Base-by-base conservation (phyloP, 1,284 basidiomycete genomes). In the Ceraceosorus bombacis region DNA sequence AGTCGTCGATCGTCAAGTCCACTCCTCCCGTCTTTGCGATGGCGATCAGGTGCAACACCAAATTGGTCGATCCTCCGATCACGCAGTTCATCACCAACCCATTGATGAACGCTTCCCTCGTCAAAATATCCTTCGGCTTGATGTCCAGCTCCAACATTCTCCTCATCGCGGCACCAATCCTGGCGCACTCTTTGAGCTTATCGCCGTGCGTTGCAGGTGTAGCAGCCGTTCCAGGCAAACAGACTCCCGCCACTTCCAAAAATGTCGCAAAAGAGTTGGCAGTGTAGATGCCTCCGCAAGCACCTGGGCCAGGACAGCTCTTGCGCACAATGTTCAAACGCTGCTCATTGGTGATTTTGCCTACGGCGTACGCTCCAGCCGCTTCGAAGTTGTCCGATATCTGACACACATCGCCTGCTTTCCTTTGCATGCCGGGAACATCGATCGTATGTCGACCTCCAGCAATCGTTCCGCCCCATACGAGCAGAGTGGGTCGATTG, bases 61-160 rank as follows among this genome's bases (percentile, higher is more conserved):
- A 88, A 76, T 96, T 96, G 8, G 92, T 96, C 5, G 90, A 93
- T 88, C 88, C 89, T 89, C 72, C 49, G 53, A 53, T 53, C 62
- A 67, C 55, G 55, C 64, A 56, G 69, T 83, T 82, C 8, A 88
- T 91, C 85, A 75, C 76, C 59, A 97, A 91, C 15, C 93, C 93
- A 79, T 96, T 96, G 80, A 97, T 93, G 72, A 97, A 96, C 4
- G 93, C 92, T 15, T 86, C 83, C 38, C 87, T 85, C 17, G 92
- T 96, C 91, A 97, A 96, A 79, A 97, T 96, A 76, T 97, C 89
- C 85, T 37, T 82, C 78, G 92, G 92, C 78, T 93, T 94, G 71
- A 94, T 81, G 75, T 96, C 90, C 57, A 86, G 80, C 71, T 87
- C 88, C 54, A 96, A 84, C 55, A 96, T 80, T 64, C 83, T 84